These are phyloP conservation scores for Nothophoma quercina DNA, from an alignment of 2,329 filamentous ascomycete genomes.

Conservation along the genomic window DNA sequence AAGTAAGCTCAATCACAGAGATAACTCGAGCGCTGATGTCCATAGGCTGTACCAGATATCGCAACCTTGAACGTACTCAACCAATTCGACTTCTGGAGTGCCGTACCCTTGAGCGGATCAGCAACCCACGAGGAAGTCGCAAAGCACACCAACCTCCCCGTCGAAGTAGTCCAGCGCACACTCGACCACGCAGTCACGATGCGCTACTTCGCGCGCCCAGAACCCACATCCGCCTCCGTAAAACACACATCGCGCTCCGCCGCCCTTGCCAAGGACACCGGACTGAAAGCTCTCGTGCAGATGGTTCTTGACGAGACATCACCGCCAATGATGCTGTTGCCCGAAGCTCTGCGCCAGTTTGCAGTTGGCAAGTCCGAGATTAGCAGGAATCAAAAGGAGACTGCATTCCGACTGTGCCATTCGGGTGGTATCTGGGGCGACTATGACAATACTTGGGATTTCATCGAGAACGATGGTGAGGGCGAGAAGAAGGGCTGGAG, in stretches of 20 bases:
- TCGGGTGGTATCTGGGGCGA: slow-evolving; percentile 35
- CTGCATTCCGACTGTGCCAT: slow-evolving; percentile 41
- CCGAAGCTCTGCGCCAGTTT: slow-evolving; percentile 37
- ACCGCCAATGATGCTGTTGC: slow-evolving; percentile 39
- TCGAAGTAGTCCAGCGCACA: slow-evolving; percentile 41
- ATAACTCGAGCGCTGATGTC: not conserved
- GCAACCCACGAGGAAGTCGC: slow-evolving; percentile 50
- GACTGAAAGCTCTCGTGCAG: slow-evolving; percentile 36
- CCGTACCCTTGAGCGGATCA: slow-evolving; percentile 58
- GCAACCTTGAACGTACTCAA: slow-evolving; percentile 58
- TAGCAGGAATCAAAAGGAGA: slow-evolving; percentile 33
- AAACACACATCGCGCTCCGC: slow-evolving; percentile 41
- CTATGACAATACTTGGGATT: slow-evolving; percentile 36
- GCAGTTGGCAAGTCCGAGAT: slow-evolving; percentile 34
- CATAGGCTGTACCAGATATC: slow-evolving; percentile 55
- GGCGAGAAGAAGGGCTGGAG: slow-evolving; percentile 42
- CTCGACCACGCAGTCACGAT: slow-evolving; percentile 47
- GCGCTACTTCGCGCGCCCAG: slow-evolving; percentile 44
- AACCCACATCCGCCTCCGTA: slow-evolving; percentile 23
- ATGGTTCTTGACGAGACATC: slow-evolving; percentile 35
- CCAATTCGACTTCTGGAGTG: slow-evolving; percentile 61
- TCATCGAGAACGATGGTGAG: slow-evolving; percentile 43
- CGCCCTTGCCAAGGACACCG: slow-evolving; percentile 34
- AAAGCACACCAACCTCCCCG: slow-evolving; percentile 30
- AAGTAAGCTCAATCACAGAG: not conserved